Conservation (phyloP, 2,329 filamentous ascomycete species). For the Clarireedia hainanense region DNA sequence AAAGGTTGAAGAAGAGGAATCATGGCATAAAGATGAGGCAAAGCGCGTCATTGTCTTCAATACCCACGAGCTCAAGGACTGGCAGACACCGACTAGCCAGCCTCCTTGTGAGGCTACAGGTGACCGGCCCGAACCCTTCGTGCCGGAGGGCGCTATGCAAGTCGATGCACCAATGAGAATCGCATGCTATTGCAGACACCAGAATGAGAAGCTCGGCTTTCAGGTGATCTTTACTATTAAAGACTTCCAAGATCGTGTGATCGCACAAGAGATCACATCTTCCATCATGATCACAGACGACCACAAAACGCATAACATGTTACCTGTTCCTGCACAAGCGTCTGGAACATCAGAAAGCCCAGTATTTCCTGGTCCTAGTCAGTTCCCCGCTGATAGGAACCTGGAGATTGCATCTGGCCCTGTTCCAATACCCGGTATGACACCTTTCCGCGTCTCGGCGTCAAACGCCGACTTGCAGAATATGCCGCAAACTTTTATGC, state of each 20-base stretch:
- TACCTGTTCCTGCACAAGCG: constrained; percentile 28
- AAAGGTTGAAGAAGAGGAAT: constrained; percentile 84
- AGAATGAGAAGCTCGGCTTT: constrained; percentile 88
- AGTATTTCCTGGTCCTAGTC: constrained; percentile 34
- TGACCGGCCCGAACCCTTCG: constrained; percentile 38
- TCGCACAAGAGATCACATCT: constrained; percentile 78
- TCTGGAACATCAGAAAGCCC: constrained; percentile 28
- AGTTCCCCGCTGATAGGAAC: constrained; percentile 31
- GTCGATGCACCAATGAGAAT: constrained; percentile 90
- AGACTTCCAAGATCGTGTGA: constrained; percentile 64
- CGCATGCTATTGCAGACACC: constrained; percentile 92
- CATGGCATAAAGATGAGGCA: constrained; percentile 74
- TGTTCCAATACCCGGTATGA: constrained; percentile 28
- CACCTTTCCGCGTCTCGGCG: constrained; percentile 47
- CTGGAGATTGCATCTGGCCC: constrained; percentile 20
- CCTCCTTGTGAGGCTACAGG: constrained; percentile 38
- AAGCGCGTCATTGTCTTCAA: constrained; percentile 87
- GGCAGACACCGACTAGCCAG: constrained; percentile 55
- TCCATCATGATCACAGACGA: constrained; percentile 98
- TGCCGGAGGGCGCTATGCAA: constrained; percentile 57
- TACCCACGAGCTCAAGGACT: constrained; percentile 78
- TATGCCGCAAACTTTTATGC: constrained; percentile 43
- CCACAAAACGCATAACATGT: constrained; percentile 71
- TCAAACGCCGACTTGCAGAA: constrained; percentile 56
- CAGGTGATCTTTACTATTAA: constrained; percentile 91